A percentile compares a stretch with the other conserved stretches of the same genome.
These are phyloP conservation scores for Paraphoma chrysanthemicola DNA, from an alignment of 2,329 filamentous ascomycete genomes.

Conservation along the genomic window DNA sequence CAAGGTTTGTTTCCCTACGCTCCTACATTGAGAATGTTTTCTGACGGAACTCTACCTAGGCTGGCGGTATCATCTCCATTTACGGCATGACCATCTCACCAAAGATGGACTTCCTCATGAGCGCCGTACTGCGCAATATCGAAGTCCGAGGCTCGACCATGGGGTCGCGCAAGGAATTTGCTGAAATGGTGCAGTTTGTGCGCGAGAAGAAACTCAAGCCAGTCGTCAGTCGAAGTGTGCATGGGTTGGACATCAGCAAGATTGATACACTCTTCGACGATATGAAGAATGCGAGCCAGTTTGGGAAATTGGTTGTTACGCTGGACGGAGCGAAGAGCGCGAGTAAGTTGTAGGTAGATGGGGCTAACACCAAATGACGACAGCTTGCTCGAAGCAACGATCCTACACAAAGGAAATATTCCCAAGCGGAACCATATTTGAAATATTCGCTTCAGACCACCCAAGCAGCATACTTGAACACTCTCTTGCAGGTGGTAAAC, in stretches of 20 bases:
- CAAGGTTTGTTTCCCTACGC: conserved; percentile 55
- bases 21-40: too few relatives aligned
- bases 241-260: conserved; percentile 75
- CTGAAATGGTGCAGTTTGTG: conserved; percentile 89
- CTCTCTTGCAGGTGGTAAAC: too few relatives aligned
- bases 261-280: conserved; percentile 86
- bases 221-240: conserved; percentile 75
- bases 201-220: conserved; percentile 74
- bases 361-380: not conserved
- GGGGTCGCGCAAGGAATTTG: conserved; percentile 88
- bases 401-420: not conserved
- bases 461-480: too few relatives aligned
- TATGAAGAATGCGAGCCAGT: conserved; percentile 84
- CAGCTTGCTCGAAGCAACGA: too few relatives aligned
- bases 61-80: conserved; percentile 80
- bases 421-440: not conserved
- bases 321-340: conserved; percentile 23
- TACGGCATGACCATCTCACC: conserved; percentile 93
- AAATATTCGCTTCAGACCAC: not conserved
- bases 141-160: conserved; percentile 88
- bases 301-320: conserved; percentile 87
- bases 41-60: conserved; percentile 37
- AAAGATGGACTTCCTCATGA: conserved; percentile 86
- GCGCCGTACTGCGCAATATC: conserved; percentile 83
- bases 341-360: conserved; percentile 38